Evolutionary conservation across 495 filamentous ascomycete genomes (phyloP), one percentile per base, ranked within the genome.

Genomic region (Daldinia childiae): DNA sequence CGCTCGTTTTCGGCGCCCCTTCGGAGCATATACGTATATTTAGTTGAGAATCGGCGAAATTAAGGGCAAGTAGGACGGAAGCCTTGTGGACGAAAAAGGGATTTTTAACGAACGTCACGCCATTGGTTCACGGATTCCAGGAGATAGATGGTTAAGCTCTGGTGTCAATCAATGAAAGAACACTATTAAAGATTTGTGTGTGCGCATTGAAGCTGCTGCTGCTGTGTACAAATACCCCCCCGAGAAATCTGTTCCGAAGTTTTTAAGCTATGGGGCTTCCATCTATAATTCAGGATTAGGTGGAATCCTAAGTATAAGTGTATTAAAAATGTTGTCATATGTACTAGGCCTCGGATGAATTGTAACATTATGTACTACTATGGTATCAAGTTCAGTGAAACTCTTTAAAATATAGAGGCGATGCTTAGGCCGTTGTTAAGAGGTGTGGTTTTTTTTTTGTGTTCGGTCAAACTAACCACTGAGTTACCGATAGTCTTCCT

Each of bases 51-150:
- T 38, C 19, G 56, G 69, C 64, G 59, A 55, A 48, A 19, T 34
- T 51, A 36, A 4, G 63, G 62, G 58, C 41, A 50, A 66, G 58
- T 64, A 27, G 64, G 69, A 68, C 30, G 69, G 60, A 45, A 39
- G 54, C 64, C 36, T 67, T 67, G 48, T 66, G 66, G 50, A 66
- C 45, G 64, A 75, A 58, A 75, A 58, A 62, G 67, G 70, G 64
- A 72, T 59, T 76, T 71, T 68, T 77, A 68, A 77, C 75, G 75
- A 77, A 75, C 64, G 73, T 77, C 66, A 77, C 70, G 75, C 68
- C 70, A 76, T 75, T 75, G 72, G 75, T 75, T 71, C 32, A 66
- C 71, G 62, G 71, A 66, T 73, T 69, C 66, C 71, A 66, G 52
- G 65, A 62, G 61, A 66, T 69, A 57, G 55, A 60, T 66, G 55